Conservation (phyloP, 495 filamentous ascomycete genomes). For the Penicillium daleae region DNA sequence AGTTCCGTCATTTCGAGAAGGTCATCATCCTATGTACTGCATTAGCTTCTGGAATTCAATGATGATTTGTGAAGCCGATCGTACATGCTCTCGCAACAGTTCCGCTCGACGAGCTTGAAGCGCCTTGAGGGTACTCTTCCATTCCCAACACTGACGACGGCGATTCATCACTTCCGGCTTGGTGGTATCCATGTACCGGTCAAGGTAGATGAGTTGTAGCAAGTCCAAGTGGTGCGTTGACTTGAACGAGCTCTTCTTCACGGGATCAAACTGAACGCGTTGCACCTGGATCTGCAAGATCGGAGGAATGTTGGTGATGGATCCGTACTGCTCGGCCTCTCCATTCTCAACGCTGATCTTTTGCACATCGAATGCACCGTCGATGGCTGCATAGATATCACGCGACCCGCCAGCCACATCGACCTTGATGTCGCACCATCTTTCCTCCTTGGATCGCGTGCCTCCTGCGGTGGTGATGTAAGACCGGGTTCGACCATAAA, state of each 20-base stretch:
- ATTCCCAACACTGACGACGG: slow-evolving; percentile 73
- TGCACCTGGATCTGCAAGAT: slow-evolving; percentile 89
- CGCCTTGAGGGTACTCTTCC: slow-evolving; percentile 64
- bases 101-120: slow-evolving; percentile 55
- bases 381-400: slow-evolving; percentile 81
- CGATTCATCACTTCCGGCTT: slow-evolving; percentile 59
- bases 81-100: slow-evolving; percentile 52
- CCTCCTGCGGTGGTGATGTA: slow-evolving; percentile 53
- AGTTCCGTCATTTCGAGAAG: slow-evolving; percentile 37
- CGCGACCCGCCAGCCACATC: slow-evolving; percentile 62
- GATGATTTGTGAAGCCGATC: slow-evolving; percentile 1
- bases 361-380: slow-evolving; percentile 80
- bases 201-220: slow-evolving; percentile 78
- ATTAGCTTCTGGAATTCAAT: slow-evolving; percentile 22
- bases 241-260: slow-evolving; percentile 66
- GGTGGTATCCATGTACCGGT: slow-evolving; percentile 81
- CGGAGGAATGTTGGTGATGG: slow-evolving; percentile 77
- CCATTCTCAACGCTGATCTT: slow-evolving; percentile 66
- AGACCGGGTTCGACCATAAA: slow-evolving; percentile 61
- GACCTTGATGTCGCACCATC: slow-evolving; percentile 66
- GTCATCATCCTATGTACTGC: slow-evolving; percentile 35
- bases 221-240: slow-evolving; percentile 78
- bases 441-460: slow-evolving; percentile 56
- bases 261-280: slow-evolving; percentile 69
- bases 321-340: slow-evolving; percentile 68